Evolutionary conservation across 139 green algal genomes (phyloP).

Genomic region (Asterochloris sp.): DNA sequence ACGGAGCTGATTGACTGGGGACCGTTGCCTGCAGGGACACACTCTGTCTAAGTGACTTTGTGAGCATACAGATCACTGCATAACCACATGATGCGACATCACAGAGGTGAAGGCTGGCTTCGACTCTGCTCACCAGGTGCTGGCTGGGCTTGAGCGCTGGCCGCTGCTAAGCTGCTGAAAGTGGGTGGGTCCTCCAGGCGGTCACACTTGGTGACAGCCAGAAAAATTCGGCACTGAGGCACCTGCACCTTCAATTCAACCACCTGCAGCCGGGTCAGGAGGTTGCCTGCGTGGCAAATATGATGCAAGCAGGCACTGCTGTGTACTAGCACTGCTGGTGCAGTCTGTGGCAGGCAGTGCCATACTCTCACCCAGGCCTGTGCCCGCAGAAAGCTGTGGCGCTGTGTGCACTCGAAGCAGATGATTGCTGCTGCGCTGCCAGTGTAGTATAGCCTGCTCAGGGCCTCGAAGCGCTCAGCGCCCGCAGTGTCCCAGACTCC

Average conservation of each 20-base stretch:
- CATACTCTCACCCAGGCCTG: slow-evolving; percentile 15
- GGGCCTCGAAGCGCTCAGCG: slow-evolving; percentile 25
- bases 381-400: slow-evolving; percentile 20
- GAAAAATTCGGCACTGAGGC: slow-evolving; percentile 15
- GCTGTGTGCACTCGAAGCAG: slow-evolving; percentile 14
- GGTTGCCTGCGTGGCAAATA: background rate
- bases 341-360: background rate
- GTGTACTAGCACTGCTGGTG: background rate
- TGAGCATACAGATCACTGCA: background rate
- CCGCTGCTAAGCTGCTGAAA: background rate
- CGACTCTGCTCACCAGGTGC: background rate
- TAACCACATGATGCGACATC: background rate
- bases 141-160: background rate
- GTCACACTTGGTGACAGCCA: slow-evolving; percentile 25
- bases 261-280: slow-evolving; percentile 4
- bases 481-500: slow-evolving; percentile 31
- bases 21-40: background rate
- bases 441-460: slow-evolving; percentile 27
- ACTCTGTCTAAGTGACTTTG: background rate
- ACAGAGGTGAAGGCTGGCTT: background rate
- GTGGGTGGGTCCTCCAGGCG: slow-evolving; percentile 12
- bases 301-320: background rate
- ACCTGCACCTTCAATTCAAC: slow-evolving; percentile 6
- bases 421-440: slow-evolving; percentile 18
- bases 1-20: background rate